A percentile compares a stretch with the other conserved stretches of the same genome.
These are phyloP conservation scores for Schwanniomyces yamadae DNA, from an alignment of 805 yeast species.

Conservation along the genomic window DNA sequence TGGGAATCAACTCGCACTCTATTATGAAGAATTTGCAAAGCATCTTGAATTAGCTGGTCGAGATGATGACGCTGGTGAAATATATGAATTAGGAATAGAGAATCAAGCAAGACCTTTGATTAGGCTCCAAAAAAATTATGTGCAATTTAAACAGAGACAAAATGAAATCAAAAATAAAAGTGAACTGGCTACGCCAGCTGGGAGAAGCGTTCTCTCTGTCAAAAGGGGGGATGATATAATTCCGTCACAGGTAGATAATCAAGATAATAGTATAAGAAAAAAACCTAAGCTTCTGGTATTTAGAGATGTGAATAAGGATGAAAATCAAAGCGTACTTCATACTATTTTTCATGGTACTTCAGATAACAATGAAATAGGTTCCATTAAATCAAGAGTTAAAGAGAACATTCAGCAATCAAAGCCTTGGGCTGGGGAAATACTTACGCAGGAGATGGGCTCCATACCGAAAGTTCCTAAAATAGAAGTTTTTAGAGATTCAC, in stretches of 20 bases:
- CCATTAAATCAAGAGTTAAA: conserved; percentile 51
- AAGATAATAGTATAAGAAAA: conserved; percentile 14
- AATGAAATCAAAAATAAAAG: not conserved
- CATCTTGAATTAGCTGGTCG: conserved; percentile 53
- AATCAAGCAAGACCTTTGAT: conserved; percentile 62
- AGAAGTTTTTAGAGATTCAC: conserved; percentile 25
- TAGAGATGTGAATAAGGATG: conserved; percentile 26
- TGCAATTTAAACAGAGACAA: conserved; percentile 44
- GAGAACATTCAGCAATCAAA: conserved; percentile 59
- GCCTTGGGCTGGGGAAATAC: conserved; percentile 63
- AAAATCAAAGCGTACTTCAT: conserved; percentile 15
- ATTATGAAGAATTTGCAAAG: conserved; percentile 77
- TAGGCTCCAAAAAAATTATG: conserved; percentile 33
- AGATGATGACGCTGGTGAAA: conserved; percentile 53
- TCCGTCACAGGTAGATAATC: conserved; percentile 2
- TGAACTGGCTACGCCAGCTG: conserved; percentile 1
- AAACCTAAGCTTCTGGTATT: conserved; percentile 41
- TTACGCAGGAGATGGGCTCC: conserved; percentile 39
- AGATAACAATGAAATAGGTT: conserved; percentile 50
- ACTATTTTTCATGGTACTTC: conserved; percentile 20
- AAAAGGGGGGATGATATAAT: conserved; percentile 31
- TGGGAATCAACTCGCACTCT: conserved; percentile 64
- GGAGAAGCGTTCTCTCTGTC: conserved; percentile 26
- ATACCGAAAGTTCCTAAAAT: conserved; percentile 30
- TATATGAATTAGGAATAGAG: conserved; percentile 58